phyloP scores from a whole-genome alignment of 192 early-diverging fungal species.

The Podila horticola region DNA sequence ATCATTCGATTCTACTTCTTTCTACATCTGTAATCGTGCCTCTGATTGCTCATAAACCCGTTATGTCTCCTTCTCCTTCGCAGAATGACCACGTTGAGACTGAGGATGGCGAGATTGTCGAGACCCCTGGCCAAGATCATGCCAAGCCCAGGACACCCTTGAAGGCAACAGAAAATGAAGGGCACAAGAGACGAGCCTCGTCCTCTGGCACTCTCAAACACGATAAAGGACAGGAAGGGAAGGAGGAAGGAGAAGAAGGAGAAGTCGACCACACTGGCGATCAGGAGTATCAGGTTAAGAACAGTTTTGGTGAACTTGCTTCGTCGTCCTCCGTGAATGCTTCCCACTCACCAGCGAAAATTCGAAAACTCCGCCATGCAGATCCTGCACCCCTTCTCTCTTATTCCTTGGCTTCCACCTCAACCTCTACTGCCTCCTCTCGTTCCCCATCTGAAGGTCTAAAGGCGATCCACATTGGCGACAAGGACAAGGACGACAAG shows the following conservation, averaged over 20 bases:
- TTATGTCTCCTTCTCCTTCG: conserved; percentile 52
- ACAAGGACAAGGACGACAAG: conserved; percentile 25
- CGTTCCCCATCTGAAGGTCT: conserved; percentile 43
- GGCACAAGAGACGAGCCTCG: conserved; percentile 27
- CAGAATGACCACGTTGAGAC: conserved; percentile 50
- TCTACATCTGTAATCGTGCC: not conserved
- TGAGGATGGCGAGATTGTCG: conserved; percentile 49
- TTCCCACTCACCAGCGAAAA: conserved; percentile 52
- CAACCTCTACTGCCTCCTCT: conserved; percentile 30
- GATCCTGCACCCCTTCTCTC: conserved; percentile 32
- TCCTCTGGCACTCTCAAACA: not conserved
- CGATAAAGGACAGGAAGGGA: conserved; percentile 1
- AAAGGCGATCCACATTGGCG: conserved; percentile 34
- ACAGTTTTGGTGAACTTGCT: conserved; percentile 51
- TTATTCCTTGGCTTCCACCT: conserved; percentile 27
- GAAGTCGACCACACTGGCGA: conserved; percentile 26
- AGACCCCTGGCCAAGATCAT: conserved; percentile 11
- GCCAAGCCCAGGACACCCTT: conserved; percentile 7
- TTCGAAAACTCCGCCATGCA: conserved; percentile 53
- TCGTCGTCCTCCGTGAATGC: conserved; percentile 45
- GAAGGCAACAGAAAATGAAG: conserved; percentile 13
- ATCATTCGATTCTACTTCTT: not conserved
- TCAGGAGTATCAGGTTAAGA: conserved; percentile 54
- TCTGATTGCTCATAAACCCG: conserved; percentile 38
- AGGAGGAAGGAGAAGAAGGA: conserved; percentile 11